Evolutionary conservation across 108 stramenopile species (phyloP).

Genomic region (Conticribra weissflogii): DNA sequence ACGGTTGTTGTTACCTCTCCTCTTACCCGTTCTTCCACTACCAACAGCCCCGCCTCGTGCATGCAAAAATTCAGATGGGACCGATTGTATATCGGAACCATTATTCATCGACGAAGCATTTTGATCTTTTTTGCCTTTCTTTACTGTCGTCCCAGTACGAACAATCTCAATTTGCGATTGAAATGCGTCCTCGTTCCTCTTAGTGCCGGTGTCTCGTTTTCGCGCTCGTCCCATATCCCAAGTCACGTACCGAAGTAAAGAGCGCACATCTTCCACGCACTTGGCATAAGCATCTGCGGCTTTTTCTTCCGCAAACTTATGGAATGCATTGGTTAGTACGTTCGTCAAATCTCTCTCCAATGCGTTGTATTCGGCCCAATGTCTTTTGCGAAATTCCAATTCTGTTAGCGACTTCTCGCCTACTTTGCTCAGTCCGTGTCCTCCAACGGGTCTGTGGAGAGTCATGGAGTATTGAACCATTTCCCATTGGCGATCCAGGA

Average conservation of each 20-base stretch:
- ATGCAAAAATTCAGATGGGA: constrained; percentile 3
- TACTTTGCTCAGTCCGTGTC: constrained; percentile 8
- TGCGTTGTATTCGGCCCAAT: constrained; percentile 11
- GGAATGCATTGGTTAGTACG: constrained; percentile 11
- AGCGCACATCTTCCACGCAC: constrained; percentile 25
- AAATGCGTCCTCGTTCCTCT: constrained; percentile 9
- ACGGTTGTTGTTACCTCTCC: background rate
- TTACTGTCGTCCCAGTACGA: background rate
- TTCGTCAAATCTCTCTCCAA: constrained; percentile 19
- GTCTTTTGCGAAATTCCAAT: constrained; percentile 2
- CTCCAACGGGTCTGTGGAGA: constrained; percentile 30
- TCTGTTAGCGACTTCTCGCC: constrained; percentile 16
- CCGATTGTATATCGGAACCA: background rate
- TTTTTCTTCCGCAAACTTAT: constrained; percentile 26
- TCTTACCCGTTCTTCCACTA: constrained; percentile 4
- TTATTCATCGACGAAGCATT: constrained; percentile 7
- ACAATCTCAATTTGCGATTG: constrained; percentile 30
- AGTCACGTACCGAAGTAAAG: constrained; percentile 27
- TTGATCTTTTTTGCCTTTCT: constrained; percentile 2
- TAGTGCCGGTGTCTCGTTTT: constrained; percentile 6
- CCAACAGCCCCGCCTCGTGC: constrained; percentile 28
- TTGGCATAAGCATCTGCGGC: constrained; percentile 12
- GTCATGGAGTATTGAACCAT: constrained; percentile 34
- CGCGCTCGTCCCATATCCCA: constrained; percentile 39
- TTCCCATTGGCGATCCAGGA: constrained; percentile 33